Evolutionary conservation across 495 filamentous ascomycete genomes (phyloP), one percentile per base, ranked within the genome.

Genomic region (Podospora comata): DNA sequence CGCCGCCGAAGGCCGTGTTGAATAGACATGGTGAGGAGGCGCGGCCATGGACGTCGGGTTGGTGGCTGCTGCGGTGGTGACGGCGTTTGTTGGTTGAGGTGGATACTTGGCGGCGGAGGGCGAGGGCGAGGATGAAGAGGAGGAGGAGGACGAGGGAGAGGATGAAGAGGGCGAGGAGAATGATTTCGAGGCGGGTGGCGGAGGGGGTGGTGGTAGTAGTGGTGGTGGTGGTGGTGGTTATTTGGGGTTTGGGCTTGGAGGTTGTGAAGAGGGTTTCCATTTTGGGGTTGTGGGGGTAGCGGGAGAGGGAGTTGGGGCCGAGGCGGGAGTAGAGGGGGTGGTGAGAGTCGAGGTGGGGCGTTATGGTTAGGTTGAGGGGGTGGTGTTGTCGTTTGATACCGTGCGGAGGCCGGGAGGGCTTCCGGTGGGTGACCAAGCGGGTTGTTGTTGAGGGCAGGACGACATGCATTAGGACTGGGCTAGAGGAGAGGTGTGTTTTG

Each of bases 21-120:
- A 69, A 72, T 1, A 72, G 67, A 59, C 72, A 73, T n/a, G 70
- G 70, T 5, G 65, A 60, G 3, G 70, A 71, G 3, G 56, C 32
- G 16, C 67, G 59, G 27, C 60, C 60, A 62, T 72, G 71, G 61
- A 39, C 30, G 39, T 48, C 39, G 39, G 39, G 39, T 13, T 48
- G 30, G 60, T 20, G 27, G 18, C 30, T 48, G 61, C 28, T 63
- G 32, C 30, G 32, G 61, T 18, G 32, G 61, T 15, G 15, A 19
- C 20, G 1, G 55, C 16, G 26, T 28, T 48, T 55, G 39, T n/a
- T 54, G 34, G 13, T 44, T 15, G 18, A 60, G 20, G 59, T 48
- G 6, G 64, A 62, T 13, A 61, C 18, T 13, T 53, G 61, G 18
- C 39, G 65, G 16, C 67, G 65, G 34, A 68, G 65, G 54, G 61